Evolutionary conservation across 116 monocot genomes (phyloP).

Genomic region (Papilionanthe hybrid): DNA sequence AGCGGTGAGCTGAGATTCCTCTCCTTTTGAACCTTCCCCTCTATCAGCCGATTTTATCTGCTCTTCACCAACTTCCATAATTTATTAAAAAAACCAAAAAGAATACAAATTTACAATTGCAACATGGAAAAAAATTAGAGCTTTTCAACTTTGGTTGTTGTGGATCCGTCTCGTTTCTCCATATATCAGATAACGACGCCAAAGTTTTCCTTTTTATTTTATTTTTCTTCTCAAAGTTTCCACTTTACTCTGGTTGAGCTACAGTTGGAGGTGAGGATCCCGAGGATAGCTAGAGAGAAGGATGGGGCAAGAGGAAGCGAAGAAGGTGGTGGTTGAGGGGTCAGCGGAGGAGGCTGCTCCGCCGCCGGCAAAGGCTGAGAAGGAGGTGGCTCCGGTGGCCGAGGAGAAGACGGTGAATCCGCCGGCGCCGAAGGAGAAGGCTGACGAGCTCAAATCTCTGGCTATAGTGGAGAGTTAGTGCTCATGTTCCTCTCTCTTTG

Average conservation of each 20-base stretch:
- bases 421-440: constrained; percentile 11
- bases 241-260: neutral
- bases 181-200: neutral
- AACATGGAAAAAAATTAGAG: neutral
- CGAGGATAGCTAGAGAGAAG: neutral
- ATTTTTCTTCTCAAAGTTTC: neutral
- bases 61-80: neutral
- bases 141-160: neutral
- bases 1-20: neutral
- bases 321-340: constrained; percentile 7
- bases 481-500: neutral
- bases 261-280: neutral
- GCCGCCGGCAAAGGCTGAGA: neutral
- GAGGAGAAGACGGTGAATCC: constrained; percentile 30
- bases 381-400: constrained; percentile 16
- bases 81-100: neutral
- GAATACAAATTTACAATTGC: neutral
- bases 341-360: neutral
- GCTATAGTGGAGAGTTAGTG: constrained; percentile 27
- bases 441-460: constrained; percentile 27
- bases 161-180: too few relatives aligned
- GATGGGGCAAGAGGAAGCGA: constrained; percentile 11
- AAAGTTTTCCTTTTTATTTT: too few relatives aligned
- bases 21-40: neutral
- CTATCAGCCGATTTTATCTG: neutral